Evolutionary conservation across 345 rosid species (phyloP).

Genomic region (Murraya paniculata): DNA sequence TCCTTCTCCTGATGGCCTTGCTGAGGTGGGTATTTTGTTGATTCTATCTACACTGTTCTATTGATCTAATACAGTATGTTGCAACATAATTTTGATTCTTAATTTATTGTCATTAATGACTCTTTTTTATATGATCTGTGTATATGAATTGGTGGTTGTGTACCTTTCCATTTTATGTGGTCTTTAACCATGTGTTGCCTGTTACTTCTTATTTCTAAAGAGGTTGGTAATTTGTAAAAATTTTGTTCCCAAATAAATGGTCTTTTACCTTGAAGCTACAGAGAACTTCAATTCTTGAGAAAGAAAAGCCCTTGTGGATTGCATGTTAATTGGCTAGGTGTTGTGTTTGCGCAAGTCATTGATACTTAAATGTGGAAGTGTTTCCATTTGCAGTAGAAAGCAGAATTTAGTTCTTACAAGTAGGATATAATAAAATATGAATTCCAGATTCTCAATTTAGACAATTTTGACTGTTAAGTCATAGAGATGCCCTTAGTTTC

Average conservation of each 20-base stretch:
- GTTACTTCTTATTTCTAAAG: background rate
- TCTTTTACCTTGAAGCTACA: background rate
- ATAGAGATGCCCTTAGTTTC: background rate
- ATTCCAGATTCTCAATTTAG: background rate
- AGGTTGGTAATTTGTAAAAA: background rate
- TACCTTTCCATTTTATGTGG: background rate
- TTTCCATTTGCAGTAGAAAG: background rate
- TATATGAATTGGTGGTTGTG: background rate
- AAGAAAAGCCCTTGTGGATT: background rate
- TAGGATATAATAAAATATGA: background rate
- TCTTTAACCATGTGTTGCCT: background rate
- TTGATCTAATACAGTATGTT: background rate
- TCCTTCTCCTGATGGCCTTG: slow-evolving; percentile 79
- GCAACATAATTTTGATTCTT: background rate
- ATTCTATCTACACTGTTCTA: background rate
- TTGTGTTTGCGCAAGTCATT: background rate
- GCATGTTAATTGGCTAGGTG: background rate
- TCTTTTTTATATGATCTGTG: background rate
- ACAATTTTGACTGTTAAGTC: background rate
- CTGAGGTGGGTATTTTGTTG: slow-evolving; percentile 55
- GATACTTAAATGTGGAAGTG: background rate
- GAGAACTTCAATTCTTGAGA: background rate
- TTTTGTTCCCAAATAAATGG: background rate
- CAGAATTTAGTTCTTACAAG: background rate
- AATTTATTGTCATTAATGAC: background rate